phyloP scores from a whole-genome alignment of 2,329 filamentous ascomycete genomes.

The Fusarium sp. region DNA sequence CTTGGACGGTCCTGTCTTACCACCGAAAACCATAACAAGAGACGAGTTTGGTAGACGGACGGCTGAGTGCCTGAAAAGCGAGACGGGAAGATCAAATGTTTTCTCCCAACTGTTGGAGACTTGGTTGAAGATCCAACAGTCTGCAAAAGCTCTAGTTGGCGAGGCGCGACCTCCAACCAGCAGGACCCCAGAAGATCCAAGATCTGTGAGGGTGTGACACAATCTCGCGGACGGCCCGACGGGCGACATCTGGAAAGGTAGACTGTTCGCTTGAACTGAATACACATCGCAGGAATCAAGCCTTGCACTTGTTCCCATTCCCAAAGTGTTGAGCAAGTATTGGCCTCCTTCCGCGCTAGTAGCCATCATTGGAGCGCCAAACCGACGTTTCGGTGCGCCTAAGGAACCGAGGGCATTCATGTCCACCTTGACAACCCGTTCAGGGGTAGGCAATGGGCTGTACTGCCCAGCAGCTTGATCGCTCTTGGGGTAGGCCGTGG shows the following conservation, averaged over 20 bases:
- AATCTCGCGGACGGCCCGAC: conserved; percentile 58
- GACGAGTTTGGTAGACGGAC: conserved; percentile 59
- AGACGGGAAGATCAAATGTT: conserved; percentile 69
- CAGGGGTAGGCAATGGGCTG: not conserved
- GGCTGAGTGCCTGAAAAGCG: conserved; percentile 78
- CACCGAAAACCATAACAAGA: conserved; percentile 67
- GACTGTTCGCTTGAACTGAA: conserved; percentile 28
- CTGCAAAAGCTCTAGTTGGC: conserved; percentile 70
- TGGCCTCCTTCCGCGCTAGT: conserved; percentile 51
- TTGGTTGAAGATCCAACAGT: conserved; percentile 77
- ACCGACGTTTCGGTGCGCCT: conserved; percentile 58
- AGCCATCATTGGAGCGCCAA: conserved; percentile 62
- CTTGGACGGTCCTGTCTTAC: conserved; percentile 60
- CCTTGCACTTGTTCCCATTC: conserved; percentile 55
- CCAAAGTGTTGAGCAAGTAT: conserved; percentile 56
- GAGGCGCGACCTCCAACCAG: conserved; percentile 81
- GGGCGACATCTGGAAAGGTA: conserved; percentile 42
- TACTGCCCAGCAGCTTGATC: not conserved
- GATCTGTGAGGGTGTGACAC: conserved; percentile 77
- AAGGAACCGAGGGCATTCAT: conserved; percentile 18
- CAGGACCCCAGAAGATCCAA: conserved; percentile 66
- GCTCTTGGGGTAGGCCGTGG: conserved; percentile 46
- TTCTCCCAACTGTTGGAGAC: conserved; percentile 65
- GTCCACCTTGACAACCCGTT: conserved; percentile 9
- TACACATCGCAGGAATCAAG: conserved; percentile 62